Evolutionary conservation across 208 protist genomes (phyloP).

Genomic region (Leishmania tropica): DNA sequence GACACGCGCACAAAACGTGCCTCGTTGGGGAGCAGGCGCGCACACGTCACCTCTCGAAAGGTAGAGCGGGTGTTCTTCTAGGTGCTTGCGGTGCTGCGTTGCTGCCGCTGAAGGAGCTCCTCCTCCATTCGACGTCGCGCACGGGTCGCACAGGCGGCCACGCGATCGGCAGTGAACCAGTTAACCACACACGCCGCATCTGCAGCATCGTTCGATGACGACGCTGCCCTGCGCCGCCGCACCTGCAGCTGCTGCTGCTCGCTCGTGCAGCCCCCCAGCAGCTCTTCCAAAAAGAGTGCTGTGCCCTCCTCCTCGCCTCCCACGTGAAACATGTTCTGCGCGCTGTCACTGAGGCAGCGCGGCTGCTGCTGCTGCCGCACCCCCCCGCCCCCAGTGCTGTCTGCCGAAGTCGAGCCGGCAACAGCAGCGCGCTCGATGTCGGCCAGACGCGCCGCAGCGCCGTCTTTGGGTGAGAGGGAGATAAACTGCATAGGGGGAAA

Average conservation of each 20-base stretch:
- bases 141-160: slow-evolving; percentile 24
- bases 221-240: neutral
- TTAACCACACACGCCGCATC: neutral
- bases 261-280: slow-evolving; percentile 23
- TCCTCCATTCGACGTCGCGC: slow-evolving; percentile 17
- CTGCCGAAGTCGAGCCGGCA: neutral
- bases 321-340: slow-evolving; percentile 34
- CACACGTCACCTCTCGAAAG: neutral
- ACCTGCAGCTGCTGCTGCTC: slow-evolving; percentile 10
- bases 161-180: slow-evolving; percentile 34
- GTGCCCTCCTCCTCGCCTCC: slow-evolving; percentile 72
- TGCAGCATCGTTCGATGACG: neutral
- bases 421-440: slow-evolving; percentile 1
- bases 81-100: neutral
- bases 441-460: slow-evolving; percentile 10
- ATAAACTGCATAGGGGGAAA: slow-evolving; percentile 61
- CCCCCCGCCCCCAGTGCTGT: neutral
- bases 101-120: slow-evolving; percentile 3
- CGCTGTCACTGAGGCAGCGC: neutral
- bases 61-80: neutral
- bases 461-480: slow-evolving; percentile 41
- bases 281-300: slow-evolving; percentile 47
- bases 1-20: neutral
- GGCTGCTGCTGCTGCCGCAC: neutral
- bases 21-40: neutral